Base-by-base conservation (phyloP, 345 rosid species). In the Viola odorata region DNA sequence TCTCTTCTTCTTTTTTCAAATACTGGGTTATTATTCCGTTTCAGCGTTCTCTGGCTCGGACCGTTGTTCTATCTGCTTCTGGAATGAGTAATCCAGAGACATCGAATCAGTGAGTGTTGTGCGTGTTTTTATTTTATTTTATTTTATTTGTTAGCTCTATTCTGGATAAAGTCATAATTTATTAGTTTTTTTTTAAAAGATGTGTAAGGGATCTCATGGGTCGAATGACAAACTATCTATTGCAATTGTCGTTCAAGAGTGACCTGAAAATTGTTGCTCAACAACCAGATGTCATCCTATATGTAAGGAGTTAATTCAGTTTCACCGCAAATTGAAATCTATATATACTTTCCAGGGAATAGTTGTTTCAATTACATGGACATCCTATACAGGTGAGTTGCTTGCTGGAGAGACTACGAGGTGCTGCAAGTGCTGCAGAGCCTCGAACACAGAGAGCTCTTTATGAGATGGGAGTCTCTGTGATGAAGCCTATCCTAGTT, bases 391-490 rank as follows among this genome's bases (percentile, higher is more conserved):
- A 94, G 99, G 89, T 90, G 66, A 86, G 85, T 73, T 88, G 92
- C 81, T 81, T 88, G 60, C 68, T 94, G 77, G 99, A 90, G 72
- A 70, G 99, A 66, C 86, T 94, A 75, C 90, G 97, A 63, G 99
- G 99, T 74, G 97, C 99, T 45, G 97, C 95, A 40, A 64, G 79
- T 78, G 99, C 97, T 58, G 77, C 91, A 38, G 99, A 88, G 79
- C 99, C 99, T 63, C 86, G 97, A 70, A 86, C 84, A 37, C 97
- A 90, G 75, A 83, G 80, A 68, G 92, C 99, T 63, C 75, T 94
- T 58, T 90, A 88, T 75, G 96, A 88, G 81, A 86, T 88, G 82
- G 99, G 99, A 53, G 73, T 80, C 62, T 81, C 96, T 67, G 80
- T 88, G 37, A 70, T 88, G 83, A 82, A 77, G 54, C 77, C 95